phyloP scores from a whole-genome alignment of 768 basidiomycete genomes.

The Saitozyma podzolica region DNA sequence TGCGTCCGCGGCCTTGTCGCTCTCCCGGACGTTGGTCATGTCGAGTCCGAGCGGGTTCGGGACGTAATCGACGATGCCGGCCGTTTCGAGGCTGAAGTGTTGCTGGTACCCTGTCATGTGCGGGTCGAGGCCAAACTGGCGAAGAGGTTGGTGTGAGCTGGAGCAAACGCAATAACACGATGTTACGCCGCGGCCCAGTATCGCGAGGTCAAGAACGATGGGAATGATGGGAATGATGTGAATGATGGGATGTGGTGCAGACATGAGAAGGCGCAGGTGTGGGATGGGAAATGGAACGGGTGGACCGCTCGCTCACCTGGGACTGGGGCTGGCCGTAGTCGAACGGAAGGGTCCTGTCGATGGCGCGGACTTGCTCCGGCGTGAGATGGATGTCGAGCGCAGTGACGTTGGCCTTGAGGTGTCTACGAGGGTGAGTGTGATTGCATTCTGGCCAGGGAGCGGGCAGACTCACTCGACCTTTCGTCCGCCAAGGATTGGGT shows the following conservation, averaged over 20 bases:
- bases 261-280: no score
- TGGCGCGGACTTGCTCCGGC: conserved; percentile 26
- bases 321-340: conserved; percentile 22
- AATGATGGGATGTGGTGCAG: no score
- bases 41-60: conserved; percentile 11
- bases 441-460: not conserved
- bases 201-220: no score
- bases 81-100: conserved; percentile 7
- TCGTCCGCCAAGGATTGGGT: conserved; percentile 40
- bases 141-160: no score
- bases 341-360: conserved; percentile 28
- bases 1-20: conserved; percentile 8
- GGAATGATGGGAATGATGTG: no score
- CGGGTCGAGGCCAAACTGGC: conserved; percentile 21
- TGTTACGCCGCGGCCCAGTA: no score
- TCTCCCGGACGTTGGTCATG: conserved; percentile 2
- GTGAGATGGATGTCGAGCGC: conserved; percentile 28
- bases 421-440: conserved; percentile 4
- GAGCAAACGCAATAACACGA: no score
- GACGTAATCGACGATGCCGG: conserved; percentile 20
- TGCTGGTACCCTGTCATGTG: conserved; percentile 19
- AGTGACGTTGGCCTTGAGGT: conserved; percentile 31
- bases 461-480: conserved; percentile 30
- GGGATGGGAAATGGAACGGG: no score
- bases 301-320: not conserved